These are phyloP conservation scores for Talaromyces sp. DNA, from an alignment of 2,329 filamentous ascomycete genomes.

Conservation along the genomic window DNA sequence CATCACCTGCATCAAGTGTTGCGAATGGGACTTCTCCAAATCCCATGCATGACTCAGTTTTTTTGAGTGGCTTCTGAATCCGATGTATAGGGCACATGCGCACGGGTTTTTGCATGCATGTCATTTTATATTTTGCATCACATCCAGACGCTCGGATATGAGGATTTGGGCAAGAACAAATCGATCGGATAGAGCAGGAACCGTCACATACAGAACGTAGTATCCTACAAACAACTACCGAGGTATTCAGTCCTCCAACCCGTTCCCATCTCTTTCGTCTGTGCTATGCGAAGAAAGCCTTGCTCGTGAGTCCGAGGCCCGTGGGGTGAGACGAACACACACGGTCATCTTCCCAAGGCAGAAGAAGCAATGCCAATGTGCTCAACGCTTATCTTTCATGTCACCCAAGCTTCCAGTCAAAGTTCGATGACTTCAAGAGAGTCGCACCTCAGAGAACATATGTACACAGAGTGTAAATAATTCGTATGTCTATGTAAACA, in stretches of 20 bases:
- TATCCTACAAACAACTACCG: not conserved
- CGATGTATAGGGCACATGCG: not conserved
- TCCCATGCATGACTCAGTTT: not conserved
- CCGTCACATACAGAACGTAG: not conserved
- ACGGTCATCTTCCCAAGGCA: not conserved
- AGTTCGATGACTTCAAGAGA: not conserved
- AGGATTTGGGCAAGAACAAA: not conserved
- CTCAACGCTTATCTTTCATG: not conserved
- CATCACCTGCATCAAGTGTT: not conserved
- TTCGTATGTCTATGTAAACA: not conserved
- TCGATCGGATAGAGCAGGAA: not conserved
- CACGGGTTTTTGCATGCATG: not conserved
- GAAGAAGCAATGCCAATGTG: not conserved
- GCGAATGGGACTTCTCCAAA: not conserved
- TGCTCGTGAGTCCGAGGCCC: not conserved
- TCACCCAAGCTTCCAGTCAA: not conserved
- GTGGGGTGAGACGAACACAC: not conserved
- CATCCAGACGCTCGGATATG: not conserved
- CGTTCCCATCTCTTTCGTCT: not conserved
- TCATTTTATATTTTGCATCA: not conserved
- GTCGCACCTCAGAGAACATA: not conserved
- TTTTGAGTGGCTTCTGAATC: not conserved
- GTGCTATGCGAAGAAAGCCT: not conserved
- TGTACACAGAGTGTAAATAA: not conserved
- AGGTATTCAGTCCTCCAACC: not conserved